A percentile compares a stretch with the other conserved stretches of the same genome.
phyloP scores from a whole-genome alignment of 495 filamentous ascomycete species.

The Hypomontagnella monticulosa region DNA sequence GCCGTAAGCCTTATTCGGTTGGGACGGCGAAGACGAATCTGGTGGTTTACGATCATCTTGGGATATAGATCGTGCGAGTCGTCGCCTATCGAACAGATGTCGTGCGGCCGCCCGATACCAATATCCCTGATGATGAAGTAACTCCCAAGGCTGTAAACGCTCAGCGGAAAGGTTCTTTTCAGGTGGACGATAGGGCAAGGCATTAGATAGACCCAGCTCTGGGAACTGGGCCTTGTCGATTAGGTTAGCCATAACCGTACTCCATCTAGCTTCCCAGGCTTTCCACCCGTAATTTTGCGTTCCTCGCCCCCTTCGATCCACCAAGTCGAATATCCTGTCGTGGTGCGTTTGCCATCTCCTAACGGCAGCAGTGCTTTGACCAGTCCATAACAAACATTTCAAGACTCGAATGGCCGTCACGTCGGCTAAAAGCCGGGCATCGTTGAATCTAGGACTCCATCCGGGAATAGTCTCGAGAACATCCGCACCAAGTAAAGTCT shows the following conservation, averaged over 20 bases:
- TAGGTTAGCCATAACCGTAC: constrained; percentile 79
- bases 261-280: constrained; percentile 88
- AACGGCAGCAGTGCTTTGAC: constrained; percentile 77
- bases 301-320: constrained; percentile 84
- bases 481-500: constrained; percentile 78
- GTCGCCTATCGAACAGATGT: constrained; percentile 67
- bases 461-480: constrained; percentile 86
- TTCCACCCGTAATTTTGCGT: constrained; percentile 86
- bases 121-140: constrained; percentile 87
- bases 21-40: constrained; percentile 71
- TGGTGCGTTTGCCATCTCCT: constrained; percentile 80
- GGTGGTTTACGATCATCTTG: constrained; percentile 76
- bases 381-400: constrained; percentile 79
- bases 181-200: constrained; percentile 63
- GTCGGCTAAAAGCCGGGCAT: constrained; percentile 83
- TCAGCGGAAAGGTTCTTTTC: constrained; percentile 78
- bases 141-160: constrained; percentile 76
- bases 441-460: constrained; percentile 87
- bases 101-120: constrained; percentile 79
- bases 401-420: constrained; percentile 79
- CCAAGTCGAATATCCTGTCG: constrained; percentile 72
- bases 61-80: constrained; percentile 72
- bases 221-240: constrained; percentile 69
- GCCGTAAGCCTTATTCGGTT: constrained; percentile 70
- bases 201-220: constrained; percentile 50